Evolutionary conservation across 2,329 filamentous ascomycete genomes (phyloP), one percentile per base, ranked within the genome.

Genomic region (Keithomyces neogunnii): DNA sequence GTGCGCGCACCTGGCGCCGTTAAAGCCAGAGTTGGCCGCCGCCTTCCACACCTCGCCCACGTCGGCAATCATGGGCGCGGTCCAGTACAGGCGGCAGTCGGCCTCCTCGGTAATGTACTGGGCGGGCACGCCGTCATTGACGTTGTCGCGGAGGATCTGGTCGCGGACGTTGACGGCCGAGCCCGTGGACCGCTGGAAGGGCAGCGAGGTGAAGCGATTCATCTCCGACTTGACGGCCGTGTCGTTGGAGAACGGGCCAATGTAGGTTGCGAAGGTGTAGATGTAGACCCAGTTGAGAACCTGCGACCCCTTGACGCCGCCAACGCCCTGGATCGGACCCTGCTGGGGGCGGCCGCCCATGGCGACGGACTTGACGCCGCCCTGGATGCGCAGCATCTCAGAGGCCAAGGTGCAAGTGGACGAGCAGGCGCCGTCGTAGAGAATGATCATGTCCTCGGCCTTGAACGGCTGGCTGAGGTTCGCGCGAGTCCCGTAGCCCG

Each of bases 361-460:
- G 5, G 73, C 75, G 49, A 59, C 70, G 4, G 72, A 75, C 63
- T 75, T 74, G n/a, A 82, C 75, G 35, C 74, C 73, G 28, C 69
- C 77, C 53, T 78, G 70, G 30, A 72, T 63, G 29, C 72, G 72
- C 57, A 82, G 66, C 57, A 82, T 71, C 56, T 82, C 76, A 9
- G 72, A 71, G 54, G 81, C 80, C 3, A 81, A 67, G 3, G 77
- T 74, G 64, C 80, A 84, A 3, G 78, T 78, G 1, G 77, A 81
- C 28, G 75, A 75, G 61, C 80, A 84, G 57, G 75, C 73, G 35
- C 79, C 80, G 58, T 83, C 80, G 48, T 76, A 74, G n/a, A 83
- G 68, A 19, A 84, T 64, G 40, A 83, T 69, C 44, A 84, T 75
- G 60, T 84, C 74, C 52, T 82, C 76, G 2, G 78, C 68, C 1